Conservation (phyloP, 2,329 filamentous ascomycete species). For the Sclerotinia glacialis region DNA sequence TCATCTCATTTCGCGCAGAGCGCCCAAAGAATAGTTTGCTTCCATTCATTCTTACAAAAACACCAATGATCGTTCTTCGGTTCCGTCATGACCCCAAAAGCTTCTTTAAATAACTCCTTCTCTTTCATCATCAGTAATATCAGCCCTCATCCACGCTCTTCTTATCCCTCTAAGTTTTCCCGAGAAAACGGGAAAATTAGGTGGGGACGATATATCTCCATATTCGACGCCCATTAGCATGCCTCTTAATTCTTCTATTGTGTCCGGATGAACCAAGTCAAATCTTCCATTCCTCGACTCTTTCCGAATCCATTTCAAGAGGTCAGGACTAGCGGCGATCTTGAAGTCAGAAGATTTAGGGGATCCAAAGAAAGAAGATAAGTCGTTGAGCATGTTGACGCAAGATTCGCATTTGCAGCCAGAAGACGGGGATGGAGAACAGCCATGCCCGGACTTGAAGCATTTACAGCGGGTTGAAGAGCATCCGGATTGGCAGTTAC, state of each 20-base stretch:
- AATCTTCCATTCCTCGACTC: slow-evolving; percentile 12
- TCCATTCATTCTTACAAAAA: slow-evolving; percentile 11
- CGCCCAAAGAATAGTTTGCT: background rate
- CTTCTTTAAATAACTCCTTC: slow-evolving; percentile 1
- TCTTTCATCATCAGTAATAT: background rate
- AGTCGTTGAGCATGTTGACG: slow-evolving; percentile 15
- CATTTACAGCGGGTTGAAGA: background rate
- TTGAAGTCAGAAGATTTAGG: background rate
- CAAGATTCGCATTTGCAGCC: slow-evolving; percentile 15
- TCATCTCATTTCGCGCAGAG: background rate
- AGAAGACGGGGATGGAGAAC: background rate
- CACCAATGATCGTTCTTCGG: slow-evolving; percentile 10
- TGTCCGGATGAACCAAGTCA: background rate
- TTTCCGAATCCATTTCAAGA: slow-evolving; percentile 17
- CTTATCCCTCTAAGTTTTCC: background rate
- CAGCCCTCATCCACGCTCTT: background rate
- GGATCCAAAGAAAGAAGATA: slow-evolving; percentile 2
- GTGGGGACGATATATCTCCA: background rate
- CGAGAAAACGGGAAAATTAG: background rate
- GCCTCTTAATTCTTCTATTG: slow-evolving; percentile 6
- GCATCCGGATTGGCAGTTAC: slow-evolving; percentile 12
- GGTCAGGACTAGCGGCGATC: background rate
- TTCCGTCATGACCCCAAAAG: background rate
- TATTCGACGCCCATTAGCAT: slow-evolving; percentile 10
- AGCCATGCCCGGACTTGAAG: slow-evolving; percentile 11